Base-by-base conservation (phyloP, 176 grass and related monocot genomes). In the Avena sativa region DNA sequence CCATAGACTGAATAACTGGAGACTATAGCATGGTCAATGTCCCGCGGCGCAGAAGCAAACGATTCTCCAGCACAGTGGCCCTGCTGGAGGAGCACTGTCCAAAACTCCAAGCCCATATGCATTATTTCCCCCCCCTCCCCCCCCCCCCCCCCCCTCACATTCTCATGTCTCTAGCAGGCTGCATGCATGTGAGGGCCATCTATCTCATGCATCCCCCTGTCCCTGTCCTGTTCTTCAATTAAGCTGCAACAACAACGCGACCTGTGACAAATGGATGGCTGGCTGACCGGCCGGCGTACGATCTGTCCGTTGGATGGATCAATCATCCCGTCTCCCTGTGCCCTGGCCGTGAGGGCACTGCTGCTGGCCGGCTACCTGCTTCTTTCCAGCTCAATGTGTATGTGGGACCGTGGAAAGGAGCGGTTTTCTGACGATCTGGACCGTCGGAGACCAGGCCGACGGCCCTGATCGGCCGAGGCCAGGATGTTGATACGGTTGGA, bases 31-130 rank as follows among this genome's bases (percentile, higher is more conserved):
- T 40, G 67, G 55, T 87, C 78, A 74, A 36, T 81, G 78, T 44
- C 68, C 44, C 1, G 28, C 74, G 0, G 0, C 5, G 15, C 74
- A 53, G 78, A 74, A 87, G 19, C 85, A 81, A 62, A 53, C 70
- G 78, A 87, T 87, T 87, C 85, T 63, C 26, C 28, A 60, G 67
- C 46, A 49, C 65, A 80, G 51, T 77, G 74, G 48, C 48, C 74
- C 49, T 75, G 72, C 71, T 50, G 71, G 20, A 74, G 40, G 20
- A 74, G 40, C 43, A 8, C 50, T 12, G 71, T 14, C 72, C 71
- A 23, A 26, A 28, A 51, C 48, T 51, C 73, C 15, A 19, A 76
- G 16, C 49, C 48, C 73, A 76, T 53, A 30, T 52, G 83, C 72
- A 76, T 85, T 74, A 83, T 49, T 77, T 65, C 21, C 38, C 6